phyloP scores from a whole-genome alignment of 495 filamentous ascomycete genomes.

The Amorphotheca resinae region DNA sequence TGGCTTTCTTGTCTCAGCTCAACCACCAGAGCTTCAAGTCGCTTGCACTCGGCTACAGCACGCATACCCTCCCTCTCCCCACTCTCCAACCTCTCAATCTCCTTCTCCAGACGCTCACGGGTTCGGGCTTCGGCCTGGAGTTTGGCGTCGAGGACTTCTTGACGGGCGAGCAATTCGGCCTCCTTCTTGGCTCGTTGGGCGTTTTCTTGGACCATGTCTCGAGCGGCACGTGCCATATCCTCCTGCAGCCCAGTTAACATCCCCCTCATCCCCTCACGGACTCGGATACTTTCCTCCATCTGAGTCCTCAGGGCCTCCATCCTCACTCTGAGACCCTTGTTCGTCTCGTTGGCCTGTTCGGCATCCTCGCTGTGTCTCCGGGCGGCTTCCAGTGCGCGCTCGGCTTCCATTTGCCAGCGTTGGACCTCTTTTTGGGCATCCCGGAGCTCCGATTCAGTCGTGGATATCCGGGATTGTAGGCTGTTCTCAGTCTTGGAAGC shows the following conservation, averaged over 20 bases:
- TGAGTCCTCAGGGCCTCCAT: constrained; percentile 32
- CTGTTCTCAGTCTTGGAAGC: constrained; percentile 54
- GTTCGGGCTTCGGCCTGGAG: constrained; percentile 66
- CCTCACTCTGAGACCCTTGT: constrained; percentile 29
- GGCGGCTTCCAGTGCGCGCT: constrained; percentile 18
- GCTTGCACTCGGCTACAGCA: constrained; percentile 41
- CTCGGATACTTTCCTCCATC: constrained; percentile 70
- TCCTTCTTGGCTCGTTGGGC: constrained; percentile 60
- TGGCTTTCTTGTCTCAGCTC: constrained; percentile 56
- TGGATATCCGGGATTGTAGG: constrained; percentile 37
- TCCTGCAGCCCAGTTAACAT: constrained; percentile 74
- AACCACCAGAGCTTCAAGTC: constrained; percentile 51
- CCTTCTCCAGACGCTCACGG: constrained; percentile 64
- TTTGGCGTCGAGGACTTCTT: constrained; percentile 67
- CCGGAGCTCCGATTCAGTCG: constrained; percentile 34
- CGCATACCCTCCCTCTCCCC: constrained; percentile 58
- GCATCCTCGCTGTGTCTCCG: constrained; percentile 25
- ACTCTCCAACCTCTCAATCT: constrained; percentile 62
- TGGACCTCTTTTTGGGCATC: constrained; percentile 34
- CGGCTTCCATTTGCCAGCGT: constrained; percentile 35
- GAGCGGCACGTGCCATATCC: constrained; percentile 66
- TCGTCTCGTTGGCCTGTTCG: constrained; percentile 41
- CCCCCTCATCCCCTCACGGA: constrained; percentile 62
- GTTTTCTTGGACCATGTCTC: constrained; percentile 68
- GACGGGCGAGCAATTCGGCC: constrained; percentile 56